phyloP scores from a whole-genome alignment of 139 green algal genomes.

The Chlamydomonas schloesseri region DNA sequence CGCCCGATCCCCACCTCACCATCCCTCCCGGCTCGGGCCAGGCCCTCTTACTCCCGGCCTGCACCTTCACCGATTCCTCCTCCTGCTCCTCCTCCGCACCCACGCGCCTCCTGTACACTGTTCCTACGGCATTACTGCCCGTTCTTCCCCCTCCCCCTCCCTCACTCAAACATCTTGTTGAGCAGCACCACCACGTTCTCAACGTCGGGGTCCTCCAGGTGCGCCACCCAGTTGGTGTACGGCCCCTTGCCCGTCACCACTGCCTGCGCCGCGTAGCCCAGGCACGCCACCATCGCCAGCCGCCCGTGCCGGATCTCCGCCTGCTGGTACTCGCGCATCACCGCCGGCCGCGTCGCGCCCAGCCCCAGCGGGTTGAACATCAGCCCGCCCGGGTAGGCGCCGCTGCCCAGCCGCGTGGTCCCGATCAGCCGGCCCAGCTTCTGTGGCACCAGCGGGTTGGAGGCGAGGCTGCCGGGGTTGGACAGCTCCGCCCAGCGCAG shows the following conservation, averaged over 20 bases:
- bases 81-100: too few species aligned
- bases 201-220: conserved; percentile 30
- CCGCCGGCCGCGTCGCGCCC: conserved; percentile 31
- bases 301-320: conserved; percentile 68
- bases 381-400: conserved; percentile 76
- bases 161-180: too few species aligned
- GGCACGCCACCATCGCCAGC: conserved; percentile 66
- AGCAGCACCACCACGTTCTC: conserved; percentile 28
- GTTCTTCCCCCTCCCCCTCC: too few species aligned
- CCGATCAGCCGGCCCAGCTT: conserved; percentile 58
- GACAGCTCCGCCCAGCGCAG: conserved; percentile 64
- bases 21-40: too few species aligned
- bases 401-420: conserved; percentile 57
- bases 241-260: conserved; percentile 37
- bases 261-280: conserved; percentile 60
- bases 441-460: conserved; percentile 41
- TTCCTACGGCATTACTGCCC: too few species aligned
- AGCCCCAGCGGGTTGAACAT: conserved; percentile 76
- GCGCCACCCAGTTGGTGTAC: conserved; percentile 35
- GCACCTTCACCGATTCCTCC: too few species aligned
- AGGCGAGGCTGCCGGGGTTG: conserved; percentile 60
- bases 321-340: conserved; percentile 45
- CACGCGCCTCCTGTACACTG: too few species aligned
- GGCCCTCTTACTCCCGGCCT: too few species aligned
- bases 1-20: too few species aligned